Base-by-base conservation (phyloP, 1,284 basidiomycete species). In the Malassezia psittaci region DNA sequence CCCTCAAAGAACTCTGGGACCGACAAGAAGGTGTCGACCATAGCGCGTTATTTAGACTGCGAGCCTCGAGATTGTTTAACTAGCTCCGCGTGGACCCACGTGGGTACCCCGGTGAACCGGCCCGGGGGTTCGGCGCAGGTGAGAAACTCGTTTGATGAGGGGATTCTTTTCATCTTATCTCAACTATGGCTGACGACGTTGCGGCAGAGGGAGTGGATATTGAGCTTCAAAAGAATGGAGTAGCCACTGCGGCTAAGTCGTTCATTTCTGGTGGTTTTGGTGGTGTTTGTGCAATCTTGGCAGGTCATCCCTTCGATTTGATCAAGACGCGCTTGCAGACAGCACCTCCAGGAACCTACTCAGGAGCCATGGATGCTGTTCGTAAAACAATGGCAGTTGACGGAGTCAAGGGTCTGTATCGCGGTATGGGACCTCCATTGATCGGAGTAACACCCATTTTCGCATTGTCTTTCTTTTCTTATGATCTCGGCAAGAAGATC, bases 361-460 rank as follows among this genome's bases (percentile, higher is more conserved):
- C 81, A 19, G 90, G 94, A 43, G 88, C 88, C 2, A 67, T 96
- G 21, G 93, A 99, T 78, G 91, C 94, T 16, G 89, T 96, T 44
- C 85, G 83, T 76, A 88, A 90, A 79, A 86, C 87, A 0, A 68
- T 96, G 54, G 87, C 87, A 24, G 82, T 84, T 52, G 94, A 98
- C 81, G 94, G 94, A 52, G 69, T 88, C 46, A 80, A 79, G 60
- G 94, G 94, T 40, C 79, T 93, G 49, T 96, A 93, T 54, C 62
- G 69, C 19, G 72, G 72, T 2, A 55, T 74, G 37, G 72, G 93
- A 3, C 93, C 94, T 24, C 94, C 94, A 48, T 78, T 99, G 61
- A 79, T 96, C 36, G 94, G 94, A 51, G 90, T 99, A 33, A 96
- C 94, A 2, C 94, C 94, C 46, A 98, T 98, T 74, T 99, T 98